Evolutionary conservation across 176 grass and related monocot genomes (phyloP), one percentile per base, ranked within the genome.

Genomic region (Tillandsia leiboldiana): DNA sequence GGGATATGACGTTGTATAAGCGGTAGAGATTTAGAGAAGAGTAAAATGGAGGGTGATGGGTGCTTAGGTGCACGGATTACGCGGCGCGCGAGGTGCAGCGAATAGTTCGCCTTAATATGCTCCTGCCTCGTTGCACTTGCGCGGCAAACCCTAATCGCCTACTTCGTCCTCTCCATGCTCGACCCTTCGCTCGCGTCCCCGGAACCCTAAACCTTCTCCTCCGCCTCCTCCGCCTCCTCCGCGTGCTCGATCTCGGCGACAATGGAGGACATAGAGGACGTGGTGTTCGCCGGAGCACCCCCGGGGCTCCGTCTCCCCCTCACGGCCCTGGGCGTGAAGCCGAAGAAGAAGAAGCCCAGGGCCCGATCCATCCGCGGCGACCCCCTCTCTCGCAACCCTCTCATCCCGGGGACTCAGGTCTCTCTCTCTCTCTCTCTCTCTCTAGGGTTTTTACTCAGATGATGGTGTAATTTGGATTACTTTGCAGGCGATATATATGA

Each of bases 261-360:
- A 65, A 86, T 89, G 92, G 88, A 96, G 73, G 92, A 96, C 73
- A 96, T 89, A 65, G 92, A 92, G 73, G 92, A 96, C 67, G 81
- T 89, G 51, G 86, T 87, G 26, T 80, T 33, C 28, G 73, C 79
- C 53, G 83, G 76, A 42, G 80, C 88, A 52, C 78, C 92, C 3
- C 88, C 75, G 0, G 88, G 85, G 1, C 66, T 96, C 73, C 88
- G 88, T 6, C 79, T 92, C 7, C 88, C 88, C 1, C 79, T 96
- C 10, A 57, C 83, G 1, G 73, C 86, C 0, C 81, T 92, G 28
- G 83, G 82, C 50, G 77, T 91, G 8, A 96, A 92, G 77, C 83
- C 88, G 27, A 92, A 83, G 70, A 79, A 83, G 70, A 79, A 78
- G 24, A 78, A 79, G 51, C 82, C 87, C 49, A 86, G 65, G 75